Base-by-base conservation (phyloP, 306 rosid genomes). In the Vigna mungo region DNA sequence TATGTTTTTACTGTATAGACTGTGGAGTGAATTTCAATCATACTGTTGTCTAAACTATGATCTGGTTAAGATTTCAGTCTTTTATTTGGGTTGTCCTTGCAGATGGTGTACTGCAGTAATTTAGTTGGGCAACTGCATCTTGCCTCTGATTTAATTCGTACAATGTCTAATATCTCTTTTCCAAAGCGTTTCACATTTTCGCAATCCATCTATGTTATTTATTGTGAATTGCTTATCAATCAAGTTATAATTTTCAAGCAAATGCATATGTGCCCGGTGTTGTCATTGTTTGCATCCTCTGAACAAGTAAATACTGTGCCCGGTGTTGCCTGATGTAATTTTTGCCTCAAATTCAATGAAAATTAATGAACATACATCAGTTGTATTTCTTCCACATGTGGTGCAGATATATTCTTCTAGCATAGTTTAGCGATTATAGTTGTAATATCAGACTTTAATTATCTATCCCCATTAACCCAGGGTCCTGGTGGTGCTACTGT, bases 401-500 rank as follows among this genome's bases (percentile, higher is more conserved):
- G 49, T 44, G 4, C 16, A 44, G 49, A 12, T 12, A 44, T 39
- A 39, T 39, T 43, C 63, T 44, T 48, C 0, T 17, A 54, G 44
- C 14, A 47, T 62, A 25, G 20, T 78, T 27, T 65, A 7, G 15
- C 58, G 37, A 52, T 63, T 68, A 30, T 51, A 36, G 82, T 84
- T 74, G 55, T 74, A 47, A 74, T 53, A 66, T 60, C 11, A 74
- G 47, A 39, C 36, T 73, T 83, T 71, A 39, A 44, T 44, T 44
- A 44, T 44, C 16, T 41, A 41, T 18, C 68, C n/a, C 36, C 66
- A 67, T 46, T 47, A 56, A 78, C 41, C 90, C 90, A 93, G 97
- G 97, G 96, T 17, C 86, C 97, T 53, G 97, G 97, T 41, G 97
- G 97, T 60, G 91, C 88, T 79, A 93, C 97, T 49, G 77, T 93